Conservation (phyloP, 2,329 filamentous ascomycete species). For the Arthrobotrys iridis region DNA sequence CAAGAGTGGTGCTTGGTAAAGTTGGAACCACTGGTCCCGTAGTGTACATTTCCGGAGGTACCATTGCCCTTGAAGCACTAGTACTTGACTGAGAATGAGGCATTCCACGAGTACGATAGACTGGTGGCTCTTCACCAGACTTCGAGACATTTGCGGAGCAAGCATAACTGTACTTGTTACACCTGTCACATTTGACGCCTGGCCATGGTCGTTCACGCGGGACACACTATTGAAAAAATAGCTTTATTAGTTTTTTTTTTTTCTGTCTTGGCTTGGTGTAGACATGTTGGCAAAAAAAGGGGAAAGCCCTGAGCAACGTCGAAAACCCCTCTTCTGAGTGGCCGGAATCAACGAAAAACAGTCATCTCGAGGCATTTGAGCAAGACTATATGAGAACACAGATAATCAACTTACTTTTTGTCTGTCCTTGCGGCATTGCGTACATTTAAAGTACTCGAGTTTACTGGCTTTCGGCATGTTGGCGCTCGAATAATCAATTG, state of each 20-base stretch:
- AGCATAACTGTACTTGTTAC: conserved; percentile 49
- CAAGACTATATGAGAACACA: background rate
- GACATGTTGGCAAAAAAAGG: conserved; percentile 49
- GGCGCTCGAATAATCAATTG: conserved; percentile 28
- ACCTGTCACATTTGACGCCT: conserved; percentile 52
- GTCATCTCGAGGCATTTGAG: background rate
- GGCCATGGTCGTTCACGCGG: conserved; percentile 52
- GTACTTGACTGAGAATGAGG: conserved; percentile 37
- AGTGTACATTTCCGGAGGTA: conserved; percentile 44
- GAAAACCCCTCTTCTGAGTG: conserved; percentile 40
- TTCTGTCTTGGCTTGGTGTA: conserved; percentile 30
- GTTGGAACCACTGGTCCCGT: conserved; percentile 40
- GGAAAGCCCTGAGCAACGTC: conserved; percentile 30
- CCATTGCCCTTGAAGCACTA: conserved; percentile 24
- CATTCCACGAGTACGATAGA: conserved; percentile 46
- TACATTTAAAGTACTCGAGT: conserved; percentile 52
- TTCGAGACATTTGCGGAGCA: conserved; percentile 53
- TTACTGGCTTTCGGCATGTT: conserved; percentile 52
- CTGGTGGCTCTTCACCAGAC: conserved; percentile 48
- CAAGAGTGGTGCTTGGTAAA: conserved; percentile 47
- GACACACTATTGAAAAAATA: conserved; percentile 39
- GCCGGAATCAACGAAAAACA: conserved; percentile 20
- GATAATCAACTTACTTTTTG: conserved; percentile 39
- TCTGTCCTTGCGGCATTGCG: conserved; percentile 50
- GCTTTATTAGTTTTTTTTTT: conserved; percentile 34